Evolutionary conservation across 768 basidiomycete genomes (phyloP).

Genomic region (Chalciporus pseudorubinellus): DNA sequence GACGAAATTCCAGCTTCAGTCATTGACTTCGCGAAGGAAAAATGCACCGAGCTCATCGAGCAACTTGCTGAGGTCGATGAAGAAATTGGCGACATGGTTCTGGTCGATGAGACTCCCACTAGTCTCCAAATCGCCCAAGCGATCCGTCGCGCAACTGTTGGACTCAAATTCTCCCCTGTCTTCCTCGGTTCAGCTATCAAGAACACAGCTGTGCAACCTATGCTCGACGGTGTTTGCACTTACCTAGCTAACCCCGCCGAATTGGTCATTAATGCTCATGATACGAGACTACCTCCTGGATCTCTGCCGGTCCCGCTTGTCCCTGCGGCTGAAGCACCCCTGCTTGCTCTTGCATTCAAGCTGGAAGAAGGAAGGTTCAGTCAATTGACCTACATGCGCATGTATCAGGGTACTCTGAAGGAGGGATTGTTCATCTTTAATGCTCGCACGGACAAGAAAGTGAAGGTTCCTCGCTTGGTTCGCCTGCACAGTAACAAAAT

Average conservation of each 20-base stretch:
- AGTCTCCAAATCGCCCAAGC: conserved; percentile 75
- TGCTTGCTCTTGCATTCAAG: conserved; percentile 97
- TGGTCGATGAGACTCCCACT: conserved; percentile 78
- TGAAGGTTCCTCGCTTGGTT: conserved; percentile 94
- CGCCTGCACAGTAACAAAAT: conserved; percentile 99
- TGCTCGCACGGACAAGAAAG: conserved; percentile 91
- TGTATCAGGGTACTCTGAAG: conserved; percentile 93
- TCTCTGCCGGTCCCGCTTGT: conserved; percentile 72
- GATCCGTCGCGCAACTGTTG: conserved; percentile 84
- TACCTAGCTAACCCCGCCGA: conserved; percentile 92
- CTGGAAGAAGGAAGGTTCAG: conserved; percentile 97
- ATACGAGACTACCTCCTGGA: conserved; percentile 62
- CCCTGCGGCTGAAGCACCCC: conserved; percentile 81
- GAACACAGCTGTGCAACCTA: conserved; percentile 92
- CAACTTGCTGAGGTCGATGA: conserved; percentile 97
- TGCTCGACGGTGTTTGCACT: conserved; percentile 93
- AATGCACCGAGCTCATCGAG: conserved; percentile 90
- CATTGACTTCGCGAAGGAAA: conserved; percentile 70
- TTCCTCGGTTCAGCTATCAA: conserved; percentile 97
- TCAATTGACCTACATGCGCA: conserved; percentile 96
- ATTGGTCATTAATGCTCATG: conserved; percentile 74
- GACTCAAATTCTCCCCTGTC: conserved; percentile 91
- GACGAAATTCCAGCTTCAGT: conserved; percentile 85
- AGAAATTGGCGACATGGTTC: conserved; percentile 84
- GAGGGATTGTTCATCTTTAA: conserved; percentile 86